Evolutionary conservation across 352 stramenopile species (phyloP).

Genomic region (Globisporangium mamillatum): DNA sequence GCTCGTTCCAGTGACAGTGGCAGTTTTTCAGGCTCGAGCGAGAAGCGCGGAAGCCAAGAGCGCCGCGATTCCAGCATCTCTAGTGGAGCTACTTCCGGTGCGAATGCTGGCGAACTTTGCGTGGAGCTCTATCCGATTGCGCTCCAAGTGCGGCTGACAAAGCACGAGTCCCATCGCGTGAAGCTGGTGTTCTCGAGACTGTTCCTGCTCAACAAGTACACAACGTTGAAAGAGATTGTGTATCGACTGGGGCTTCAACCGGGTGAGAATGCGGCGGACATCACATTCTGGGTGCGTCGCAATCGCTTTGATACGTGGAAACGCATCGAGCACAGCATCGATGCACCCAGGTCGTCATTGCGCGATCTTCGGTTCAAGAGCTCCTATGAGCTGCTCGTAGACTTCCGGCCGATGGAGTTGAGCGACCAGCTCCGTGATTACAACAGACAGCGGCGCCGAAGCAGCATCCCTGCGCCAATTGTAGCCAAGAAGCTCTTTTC

Average conservation of each 20-base stretch:
- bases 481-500: conserved; percentile 21
- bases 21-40: neutral
- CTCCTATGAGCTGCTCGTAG: conserved; percentile 59
- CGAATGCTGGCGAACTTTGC: neutral
- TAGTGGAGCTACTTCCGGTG: neutral
- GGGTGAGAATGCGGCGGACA: conserved; percentile 48
- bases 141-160: conserved; percentile 53
- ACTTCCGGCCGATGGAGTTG: conserved; percentile 49
- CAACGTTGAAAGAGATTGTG: conserved; percentile 57
- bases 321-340: conserved; percentile 52
- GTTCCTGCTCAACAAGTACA: conserved; percentile 37
- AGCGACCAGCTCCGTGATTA: conserved; percentile 24
- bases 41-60: neutral
- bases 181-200: conserved; percentile 52
- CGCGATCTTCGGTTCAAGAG: conserved; percentile 41
- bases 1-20: neutral
- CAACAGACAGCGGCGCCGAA: conserved; percentile 22
- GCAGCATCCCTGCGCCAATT: conserved; percentile 19
- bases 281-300: conserved; percentile 63
- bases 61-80: neutral
- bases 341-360: conserved; percentile 38
- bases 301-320: conserved; percentile 55
- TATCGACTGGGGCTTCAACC: conserved; percentile 50
- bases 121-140: conserved; percentile 58
- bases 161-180: conserved; percentile 54